A percentile compares a stretch with the other conserved stretches of the same genome.
phyloP scores from a whole-genome alignment of 2,329 filamentous ascomycete species.

The Pestalotiopsis sp. region DNA sequence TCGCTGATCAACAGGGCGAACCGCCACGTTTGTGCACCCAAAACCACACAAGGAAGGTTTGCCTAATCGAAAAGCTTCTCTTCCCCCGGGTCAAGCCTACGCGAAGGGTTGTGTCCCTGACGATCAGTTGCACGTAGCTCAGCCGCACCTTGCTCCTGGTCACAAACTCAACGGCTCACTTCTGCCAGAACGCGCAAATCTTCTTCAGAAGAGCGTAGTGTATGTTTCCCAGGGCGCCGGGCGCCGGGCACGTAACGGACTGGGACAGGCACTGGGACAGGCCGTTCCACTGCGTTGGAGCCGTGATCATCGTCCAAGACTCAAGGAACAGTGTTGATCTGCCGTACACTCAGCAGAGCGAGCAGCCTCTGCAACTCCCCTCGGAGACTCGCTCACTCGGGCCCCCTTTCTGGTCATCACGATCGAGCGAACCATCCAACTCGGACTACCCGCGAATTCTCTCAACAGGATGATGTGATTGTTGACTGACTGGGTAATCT shows the following conservation, averaged over 20 bases:
- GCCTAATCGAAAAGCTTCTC: not conserved
- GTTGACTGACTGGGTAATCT: not conserved
- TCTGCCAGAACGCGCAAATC: not conserved
- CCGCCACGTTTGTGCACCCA: not conserved
- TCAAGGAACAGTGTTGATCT: not conserved
- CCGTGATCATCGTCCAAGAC: not conserved
- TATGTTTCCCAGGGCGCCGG: not conserved
- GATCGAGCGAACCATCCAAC: not conserved
- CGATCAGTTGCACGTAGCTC: not conserved
- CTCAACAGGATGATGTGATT: not conserved
- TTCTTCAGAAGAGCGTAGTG: not conserved
- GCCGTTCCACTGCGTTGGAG: not conserved
- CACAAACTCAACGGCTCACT: not conserved
- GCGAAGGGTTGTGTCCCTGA: not conserved
- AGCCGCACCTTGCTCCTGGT: not conserved
- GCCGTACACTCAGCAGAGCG: not conserved
- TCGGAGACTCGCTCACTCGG: not conserved
- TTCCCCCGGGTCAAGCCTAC: not conserved
- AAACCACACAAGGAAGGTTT: not conserved
- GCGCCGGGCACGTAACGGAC: not conserved
- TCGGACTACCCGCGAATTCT: not conserved
- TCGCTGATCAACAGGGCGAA: not conserved
- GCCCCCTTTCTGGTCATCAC: not conserved
- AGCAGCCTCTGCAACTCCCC: not conserved
- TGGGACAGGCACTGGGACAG: not conserved